Base-by-base conservation (phyloP, 257 asterid species). In the Paraleonurus japonicus region DNA sequence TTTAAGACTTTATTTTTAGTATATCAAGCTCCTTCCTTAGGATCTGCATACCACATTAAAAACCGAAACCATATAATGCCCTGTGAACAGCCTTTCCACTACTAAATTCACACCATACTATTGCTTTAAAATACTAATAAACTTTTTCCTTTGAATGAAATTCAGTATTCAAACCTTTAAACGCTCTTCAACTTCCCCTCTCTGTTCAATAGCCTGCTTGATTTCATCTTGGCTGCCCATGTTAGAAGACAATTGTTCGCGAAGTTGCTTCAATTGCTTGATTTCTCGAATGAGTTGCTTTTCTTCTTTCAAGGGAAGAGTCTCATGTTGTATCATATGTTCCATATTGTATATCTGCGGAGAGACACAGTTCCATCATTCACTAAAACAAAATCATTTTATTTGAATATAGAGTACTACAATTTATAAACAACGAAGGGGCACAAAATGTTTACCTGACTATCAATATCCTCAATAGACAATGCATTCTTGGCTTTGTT, bases 401-500 rank as follows among this genome's bases (percentile, higher is more conserved):
- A 41, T 73, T 60, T 9, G 77, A 61, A 53, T 45, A 47, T 47
- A 0, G 48, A 41, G 16, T 41, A 13, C 16, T 16, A 41, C 48
- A 11, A 41, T 13, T 11, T 13, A 33, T 33, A 2, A 26, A 10
- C 7, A 28, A 59, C 17, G 43, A 26, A 32, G 35, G 65, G 61
- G 57, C 41, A 66, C 50, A 64, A 41, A 57, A 75, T 73, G 61
- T 74, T 50, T 75, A 91, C 99, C 92, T 87, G 84, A 65, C 75
- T 82, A 83, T 92, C 90, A 72, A 95, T 86, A 66, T 92, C 98
- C 65, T 81, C 87, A 35, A 94, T 75, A 58, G 98, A 87, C 74
- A 85, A 70, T 76, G 99, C 99, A 87, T 95, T 95, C 88, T 89
- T 95, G 68, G 92, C 98, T 81, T 86, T 89, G 82, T 85, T 89